phyloP scores from a whole-genome alignment of 768 basidiomycete species.

The Amanita polypyramis region DNA sequence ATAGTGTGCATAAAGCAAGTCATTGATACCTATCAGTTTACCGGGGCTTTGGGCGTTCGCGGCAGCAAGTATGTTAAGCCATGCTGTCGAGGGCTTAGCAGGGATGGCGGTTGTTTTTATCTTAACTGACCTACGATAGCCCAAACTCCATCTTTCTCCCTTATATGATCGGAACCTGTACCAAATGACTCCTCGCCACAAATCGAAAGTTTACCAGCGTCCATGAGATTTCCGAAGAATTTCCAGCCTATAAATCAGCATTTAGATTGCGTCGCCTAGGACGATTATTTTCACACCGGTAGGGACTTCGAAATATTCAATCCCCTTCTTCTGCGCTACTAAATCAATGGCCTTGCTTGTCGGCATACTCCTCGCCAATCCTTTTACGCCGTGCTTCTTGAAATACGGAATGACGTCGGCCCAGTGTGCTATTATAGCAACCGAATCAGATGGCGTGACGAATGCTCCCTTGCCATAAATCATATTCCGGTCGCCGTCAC shows the following conservation, averaged over 20 bases:
- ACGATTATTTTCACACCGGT: slow-evolving; percentile 49
- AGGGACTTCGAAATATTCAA: slow-evolving; percentile 93
- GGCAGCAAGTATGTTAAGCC: slow-evolving; percentile 94
- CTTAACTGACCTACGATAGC: slow-evolving; percentile 73
- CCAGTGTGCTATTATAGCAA: slow-evolving; percentile 98
- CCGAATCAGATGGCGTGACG: slow-evolving; percentile 95
- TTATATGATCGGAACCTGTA: slow-evolving; percentile 99
- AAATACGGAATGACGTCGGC: slow-evolving; percentile 89
- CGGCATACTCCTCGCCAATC: slow-evolving; percentile 94
- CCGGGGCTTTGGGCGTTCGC: slow-evolving; percentile 69
- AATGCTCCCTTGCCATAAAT: slow-evolving; percentile 98
- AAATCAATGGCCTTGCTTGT: slow-evolving; percentile 95
- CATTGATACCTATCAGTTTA: slow-evolving; percentile 81
- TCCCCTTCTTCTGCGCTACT: slow-evolving; percentile 87
- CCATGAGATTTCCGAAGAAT: slow-evolving; percentile 99
- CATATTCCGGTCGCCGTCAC: slow-evolving; percentile 99
- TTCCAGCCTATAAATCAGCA: slow-evolving; percentile 69
- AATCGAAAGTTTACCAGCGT: slow-evolving; percentile 93
- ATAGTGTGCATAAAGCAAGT: slow-evolving; percentile 83
- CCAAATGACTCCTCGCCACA: slow-evolving; percentile 99
- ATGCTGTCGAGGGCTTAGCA: slow-evolving; percentile 40
- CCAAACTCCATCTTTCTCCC: slow-evolving; percentile 99
- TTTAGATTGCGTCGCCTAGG: neutral
- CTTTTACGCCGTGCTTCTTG: slow-evolving; percentile 83
- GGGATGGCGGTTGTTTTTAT: neutral